Evolutionary conservation across 495 filamentous ascomycete species (phyloP).

Genomic region (Rhypophila decipiens): DNA sequence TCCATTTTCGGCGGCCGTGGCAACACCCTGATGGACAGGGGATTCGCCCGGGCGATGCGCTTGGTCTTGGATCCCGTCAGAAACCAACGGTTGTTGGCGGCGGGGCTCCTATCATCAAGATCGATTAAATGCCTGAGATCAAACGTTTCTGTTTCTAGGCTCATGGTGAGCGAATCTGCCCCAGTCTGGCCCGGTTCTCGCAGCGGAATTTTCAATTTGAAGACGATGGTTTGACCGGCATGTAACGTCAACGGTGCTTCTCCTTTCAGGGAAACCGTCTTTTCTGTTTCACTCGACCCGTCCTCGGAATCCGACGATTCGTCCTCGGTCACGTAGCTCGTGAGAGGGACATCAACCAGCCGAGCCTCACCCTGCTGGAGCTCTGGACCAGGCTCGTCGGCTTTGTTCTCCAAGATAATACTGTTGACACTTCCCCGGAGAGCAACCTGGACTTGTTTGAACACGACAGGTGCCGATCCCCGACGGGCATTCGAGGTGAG

Average conservation of each 20-base stretch:
- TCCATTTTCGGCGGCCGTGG: conserved; percentile 92
- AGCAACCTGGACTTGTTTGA: conserved; percentile 57
- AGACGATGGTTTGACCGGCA: conserved; percentile 63
- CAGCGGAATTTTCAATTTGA: conserved; percentile 63
- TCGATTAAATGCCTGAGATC: conserved; percentile 59
- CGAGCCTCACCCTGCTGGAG: conserved; percentile 8
- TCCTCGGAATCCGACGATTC: conserved; percentile 22
- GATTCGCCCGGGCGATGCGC: conserved; percentile 41
- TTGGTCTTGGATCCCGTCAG: conserved; percentile 20
- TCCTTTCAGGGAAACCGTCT: conserved; percentile 36
- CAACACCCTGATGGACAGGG: conserved; percentile 57
- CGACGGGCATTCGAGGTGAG: conserved; percentile 63
- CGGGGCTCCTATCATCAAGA: conserved; percentile 40
- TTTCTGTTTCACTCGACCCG: conserved; percentile 21
- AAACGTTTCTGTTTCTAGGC: conserved; percentile 58
- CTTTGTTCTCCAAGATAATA: conserved; percentile 39
- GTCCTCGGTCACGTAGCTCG: conserved; percentile 1
- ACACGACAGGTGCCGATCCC: conserved; percentile 54
- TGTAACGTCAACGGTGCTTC: conserved; percentile 60
- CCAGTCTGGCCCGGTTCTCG: conserved; percentile 74
- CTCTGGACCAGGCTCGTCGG: neutral
- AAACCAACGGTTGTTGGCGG: conserved; percentile 8
- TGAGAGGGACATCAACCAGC: conserved; percentile 11
- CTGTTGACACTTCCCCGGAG: conserved; percentile 65
- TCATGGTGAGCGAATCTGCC: conserved; percentile 57